Evolutionary conservation across 345 rosid species (phyloP).

Genomic region (Microcos paniculata): DNA sequence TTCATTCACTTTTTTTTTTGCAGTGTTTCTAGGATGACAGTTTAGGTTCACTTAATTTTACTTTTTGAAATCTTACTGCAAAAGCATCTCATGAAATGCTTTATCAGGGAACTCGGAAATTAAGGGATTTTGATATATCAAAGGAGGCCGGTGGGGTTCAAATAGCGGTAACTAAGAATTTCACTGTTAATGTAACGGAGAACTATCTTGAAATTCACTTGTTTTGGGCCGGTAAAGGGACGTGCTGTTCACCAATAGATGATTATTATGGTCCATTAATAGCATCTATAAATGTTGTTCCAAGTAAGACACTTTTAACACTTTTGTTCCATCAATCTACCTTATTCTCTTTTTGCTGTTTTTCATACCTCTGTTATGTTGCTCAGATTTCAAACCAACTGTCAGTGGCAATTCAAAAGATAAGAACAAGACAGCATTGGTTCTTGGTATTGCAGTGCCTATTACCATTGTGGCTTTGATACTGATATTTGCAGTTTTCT

Average conservation of each 20-base stretch:
- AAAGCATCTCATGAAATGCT: no score
- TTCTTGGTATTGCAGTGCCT: conserved; percentile 30
- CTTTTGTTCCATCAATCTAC: no score
- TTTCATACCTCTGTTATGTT: no score
- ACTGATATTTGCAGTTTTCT: no score
- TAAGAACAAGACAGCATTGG: conserved; percentile 23
- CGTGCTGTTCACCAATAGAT: conserved; percentile 45
- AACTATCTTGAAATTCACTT: no score
- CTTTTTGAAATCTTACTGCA: background rate
- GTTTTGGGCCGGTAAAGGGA: no score
- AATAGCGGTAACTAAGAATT: conserved; percentile 17
- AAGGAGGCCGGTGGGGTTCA: background rate
- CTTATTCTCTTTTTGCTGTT: background rate
- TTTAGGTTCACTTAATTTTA: background rate
- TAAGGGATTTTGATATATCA: no score
- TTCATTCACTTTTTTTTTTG: background rate
- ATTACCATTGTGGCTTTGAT: no score
- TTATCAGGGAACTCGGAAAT: no score
- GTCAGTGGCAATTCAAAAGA: background rate
- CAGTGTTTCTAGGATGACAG: background rate
- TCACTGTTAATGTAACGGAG: no score
- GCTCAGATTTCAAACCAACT: no score
- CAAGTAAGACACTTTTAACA: no score
- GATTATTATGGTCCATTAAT: conserved; percentile 56
- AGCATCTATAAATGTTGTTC: conserved; percentile 33